A percentile compares a stretch with the other conserved stretches of the same genome.
These are phyloP conservation scores for Leishmania amazonensis DNA, from an alignment of 208 protist species.

Conservation along the genomic window DNA sequence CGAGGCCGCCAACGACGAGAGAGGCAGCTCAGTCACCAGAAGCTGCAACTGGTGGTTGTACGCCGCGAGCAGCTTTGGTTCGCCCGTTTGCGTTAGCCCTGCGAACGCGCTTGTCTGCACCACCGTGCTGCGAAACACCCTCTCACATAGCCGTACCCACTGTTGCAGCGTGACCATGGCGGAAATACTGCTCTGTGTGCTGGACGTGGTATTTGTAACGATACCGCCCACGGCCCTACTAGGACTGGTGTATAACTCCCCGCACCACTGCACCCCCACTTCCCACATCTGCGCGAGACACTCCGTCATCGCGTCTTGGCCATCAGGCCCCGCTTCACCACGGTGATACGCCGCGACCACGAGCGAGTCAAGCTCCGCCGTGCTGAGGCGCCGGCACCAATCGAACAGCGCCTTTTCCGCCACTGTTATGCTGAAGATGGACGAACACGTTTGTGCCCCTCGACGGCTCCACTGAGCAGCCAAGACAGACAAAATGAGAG, in stretches of 20 bases:
- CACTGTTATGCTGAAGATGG: slow-evolving; percentile 8
- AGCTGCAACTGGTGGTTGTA: slow-evolving; percentile 23
- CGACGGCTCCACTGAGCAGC: slow-evolving; percentile 9
- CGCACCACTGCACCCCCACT: slow-evolving; percentile 27
- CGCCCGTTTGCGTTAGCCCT: background rate
- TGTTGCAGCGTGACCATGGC: slow-evolving; percentile 6
- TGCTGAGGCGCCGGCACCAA: slow-evolving; percentile 4
- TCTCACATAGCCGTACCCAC: slow-evolving; percentile 22
- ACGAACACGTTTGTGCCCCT: background rate
- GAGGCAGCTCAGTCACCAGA: slow-evolving; percentile 23
- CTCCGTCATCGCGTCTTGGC: background rate
- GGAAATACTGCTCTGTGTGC: background rate
- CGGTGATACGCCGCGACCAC: slow-evolving; percentile 7
- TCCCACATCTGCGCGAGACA: slow-evolving; percentile 26
- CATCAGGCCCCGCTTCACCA: background rate
- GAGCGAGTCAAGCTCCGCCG: slow-evolving; percentile 6
- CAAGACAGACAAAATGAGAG: slow-evolving; percentile 22
- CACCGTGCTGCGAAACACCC: slow-evolving; percentile 13
- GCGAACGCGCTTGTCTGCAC: background rate
- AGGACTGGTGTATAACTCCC: slow-evolving; percentile 12
- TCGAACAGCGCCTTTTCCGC: slow-evolving; percentile 20
- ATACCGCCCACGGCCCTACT: too few relatives aligned
- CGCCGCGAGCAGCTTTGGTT: background rate
- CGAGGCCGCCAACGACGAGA: slow-evolving; percentile 18
- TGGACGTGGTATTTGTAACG: background rate